Base-by-base conservation (phyloP, 352 stramenopile species). In the Phytophthora ramorum region DNA sequence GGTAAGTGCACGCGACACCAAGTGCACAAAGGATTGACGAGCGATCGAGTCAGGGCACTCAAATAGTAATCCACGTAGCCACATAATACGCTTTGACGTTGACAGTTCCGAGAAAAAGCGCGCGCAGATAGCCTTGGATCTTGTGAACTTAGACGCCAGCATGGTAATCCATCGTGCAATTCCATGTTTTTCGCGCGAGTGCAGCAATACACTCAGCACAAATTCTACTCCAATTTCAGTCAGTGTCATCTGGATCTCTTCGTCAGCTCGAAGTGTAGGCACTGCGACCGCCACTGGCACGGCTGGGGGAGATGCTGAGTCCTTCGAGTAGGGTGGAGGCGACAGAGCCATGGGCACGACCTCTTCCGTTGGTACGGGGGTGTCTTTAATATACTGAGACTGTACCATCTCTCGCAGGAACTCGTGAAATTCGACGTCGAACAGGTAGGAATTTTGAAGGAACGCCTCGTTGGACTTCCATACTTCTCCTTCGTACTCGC, bases 361-460 rank as follows among this genome's bases (percentile, higher is more conserved):
- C 20, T 68, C 58, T 60, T 57, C 47, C 14, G 45, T 22, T 19
- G 59, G 58, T 55, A 59, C 38, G 16, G 52, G 37, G 17, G 41
- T 47, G 28, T 92, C 81, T 63, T 89, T 89, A 17, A 93, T 81
- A 53, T 94, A 91, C 58, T 92, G 87, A 2, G 84, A 90, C 38
- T 92, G 84, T 22, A 96, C 85, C 81, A 96, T 94, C 30, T 95
- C 87, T 14, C 87, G 83, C 22, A 99, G 66, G 66, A 99, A 99
- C 38, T 89, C 79, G 69, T 99, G 95, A 63, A 99, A 98, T 60
- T 98, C 96, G 32, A 95, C 65, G 62, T 98, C 95, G 24, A 99
- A 93, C 46, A 99, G 77, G 61, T 99, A 99, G 49, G 90, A 97
- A 58, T 98, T 97, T 74, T 97, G 96, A 47, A 97, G 73, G 66